Percentiles rank a stretch among this genome's conserved stretches.
phyloP scores from a whole-genome alignment of 257 asterid genomes.

The Solanum clarkiae region DNA sequence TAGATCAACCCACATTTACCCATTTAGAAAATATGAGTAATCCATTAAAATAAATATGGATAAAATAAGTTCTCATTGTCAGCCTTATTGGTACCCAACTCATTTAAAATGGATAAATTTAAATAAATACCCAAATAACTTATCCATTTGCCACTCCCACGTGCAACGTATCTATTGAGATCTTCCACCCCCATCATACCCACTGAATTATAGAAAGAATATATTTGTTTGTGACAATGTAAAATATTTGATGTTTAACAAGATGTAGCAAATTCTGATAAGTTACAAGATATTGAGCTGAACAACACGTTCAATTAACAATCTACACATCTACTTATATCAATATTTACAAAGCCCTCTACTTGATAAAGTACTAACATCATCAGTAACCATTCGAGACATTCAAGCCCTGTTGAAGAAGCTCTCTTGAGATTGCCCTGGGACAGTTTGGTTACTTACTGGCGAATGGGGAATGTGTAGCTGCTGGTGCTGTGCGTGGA shows the following conservation, averaged over 20 bases:
- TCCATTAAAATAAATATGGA: no score
- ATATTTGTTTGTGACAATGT: not conserved
- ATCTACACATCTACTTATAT: not conserved
- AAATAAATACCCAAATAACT: no score
- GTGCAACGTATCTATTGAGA: not conserved
- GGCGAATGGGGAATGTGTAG: slow-evolving; percentile 21
- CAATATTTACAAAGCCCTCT: not conserved
- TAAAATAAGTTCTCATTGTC: no score
- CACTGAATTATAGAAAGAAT: not conserved
- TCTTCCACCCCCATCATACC: not conserved
- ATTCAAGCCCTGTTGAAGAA: slow-evolving; percentile 25
- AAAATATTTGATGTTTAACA: not conserved
- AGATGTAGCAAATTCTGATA: not conserved
- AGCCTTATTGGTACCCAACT: no score
- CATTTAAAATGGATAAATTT: no score
- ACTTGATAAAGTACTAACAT: not conserved
- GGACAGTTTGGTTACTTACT: slow-evolving; percentile 13
- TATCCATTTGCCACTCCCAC: no score
- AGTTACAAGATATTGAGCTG: not conserved
- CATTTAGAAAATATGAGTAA: no score
- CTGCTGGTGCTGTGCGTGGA: slow-evolving; percentile 24
- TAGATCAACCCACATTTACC: no score
- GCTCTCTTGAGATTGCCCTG: slow-evolving; percentile 25
- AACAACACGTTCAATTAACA: not conserved
- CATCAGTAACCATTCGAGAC: not conserved